phyloP scores from a whole-genome alignment of 2,329 filamentous ascomycete species.

The Torrubiella hemipterigena region DNA sequence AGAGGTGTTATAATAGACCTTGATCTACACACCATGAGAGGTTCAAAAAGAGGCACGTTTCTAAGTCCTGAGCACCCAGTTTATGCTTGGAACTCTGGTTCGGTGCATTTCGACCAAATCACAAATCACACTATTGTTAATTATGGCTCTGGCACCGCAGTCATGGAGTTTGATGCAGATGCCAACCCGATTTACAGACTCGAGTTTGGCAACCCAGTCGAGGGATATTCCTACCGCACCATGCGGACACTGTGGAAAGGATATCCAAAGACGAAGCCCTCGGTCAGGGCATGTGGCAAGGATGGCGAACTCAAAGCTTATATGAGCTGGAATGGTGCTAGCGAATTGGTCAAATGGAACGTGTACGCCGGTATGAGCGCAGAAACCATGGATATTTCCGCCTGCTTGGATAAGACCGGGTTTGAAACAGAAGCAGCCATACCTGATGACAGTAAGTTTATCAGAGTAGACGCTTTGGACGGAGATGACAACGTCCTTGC shows the following conservation, averaged over 20 bases:
- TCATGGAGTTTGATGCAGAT: neutral
- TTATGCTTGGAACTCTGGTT: neutral
- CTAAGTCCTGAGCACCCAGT: neutral
- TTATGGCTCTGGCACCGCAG: neutral
- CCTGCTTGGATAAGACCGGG: neutral
- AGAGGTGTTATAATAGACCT: neutral
- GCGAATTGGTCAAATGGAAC: neutral
- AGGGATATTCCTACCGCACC: neutral
- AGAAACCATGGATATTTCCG: neutral
- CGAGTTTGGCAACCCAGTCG: neutral
- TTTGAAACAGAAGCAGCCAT: neutral
- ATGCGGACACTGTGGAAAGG: neutral
- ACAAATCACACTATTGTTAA: neutral
- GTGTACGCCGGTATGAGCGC: neutral
- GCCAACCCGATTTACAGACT: neutral
- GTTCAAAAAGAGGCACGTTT: neutral
- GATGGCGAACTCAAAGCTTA: neutral
- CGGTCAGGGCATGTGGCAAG: neutral
- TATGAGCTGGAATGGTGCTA: neutral
- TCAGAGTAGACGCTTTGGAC: neutral
- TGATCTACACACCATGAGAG: neutral
- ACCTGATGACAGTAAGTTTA: neutral
- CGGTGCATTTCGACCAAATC: neutral
- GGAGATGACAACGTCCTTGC: no score
- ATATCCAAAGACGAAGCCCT: neutral